phyloP scores from a whole-genome alignment of 768 basidiomycete genomes.

The Trametes maxima region DNA sequence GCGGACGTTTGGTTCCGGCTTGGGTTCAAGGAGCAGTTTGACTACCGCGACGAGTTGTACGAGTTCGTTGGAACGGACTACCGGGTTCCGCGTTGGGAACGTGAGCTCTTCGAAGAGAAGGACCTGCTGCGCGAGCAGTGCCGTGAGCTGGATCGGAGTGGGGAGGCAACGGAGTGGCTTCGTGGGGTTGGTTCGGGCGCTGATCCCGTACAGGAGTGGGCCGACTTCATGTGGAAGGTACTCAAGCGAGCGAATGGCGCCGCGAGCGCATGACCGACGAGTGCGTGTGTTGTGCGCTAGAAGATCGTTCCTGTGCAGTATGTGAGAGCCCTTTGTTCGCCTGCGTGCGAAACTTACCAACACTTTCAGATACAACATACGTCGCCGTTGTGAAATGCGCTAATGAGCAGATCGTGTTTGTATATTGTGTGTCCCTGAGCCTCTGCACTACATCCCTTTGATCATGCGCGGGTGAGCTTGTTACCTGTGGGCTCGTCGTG shows the following conservation, averaged over 20 bases:
- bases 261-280: background rate
- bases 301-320: too few species aligned
- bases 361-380: too few species aligned
- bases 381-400: too few species aligned
- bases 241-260: conserved; percentile 8
- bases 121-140: conserved; percentile 54
- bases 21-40: conserved; percentile 56
- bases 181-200: conserved; percentile 63
- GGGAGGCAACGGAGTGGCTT: conserved; percentile 62
- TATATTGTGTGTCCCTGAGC: too few species aligned
- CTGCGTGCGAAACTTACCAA: too few species aligned
- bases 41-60: conserved; percentile 64
- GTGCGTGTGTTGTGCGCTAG: too few species aligned
- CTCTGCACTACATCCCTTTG: too few species aligned
- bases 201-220: conserved; percentile 66
- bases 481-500: too few species aligned
- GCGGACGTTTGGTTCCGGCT: conserved; percentile 62
- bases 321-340: too few species aligned
- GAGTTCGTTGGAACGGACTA: conserved; percentile 38
- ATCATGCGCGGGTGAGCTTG: too few species aligned
- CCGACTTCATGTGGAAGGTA: conserved; percentile 45
- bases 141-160: conserved; percentile 55
- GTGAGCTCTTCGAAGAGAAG: conserved; percentile 54
- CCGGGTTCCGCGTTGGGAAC: conserved; percentile 57
- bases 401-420: too few species aligned